Percentiles rank a stretch among this genome's conserved stretches.
phyloP scores from a whole-genome alignment of 768 basidiomycete species.

The Phlebiopsis gigantea region DNA sequence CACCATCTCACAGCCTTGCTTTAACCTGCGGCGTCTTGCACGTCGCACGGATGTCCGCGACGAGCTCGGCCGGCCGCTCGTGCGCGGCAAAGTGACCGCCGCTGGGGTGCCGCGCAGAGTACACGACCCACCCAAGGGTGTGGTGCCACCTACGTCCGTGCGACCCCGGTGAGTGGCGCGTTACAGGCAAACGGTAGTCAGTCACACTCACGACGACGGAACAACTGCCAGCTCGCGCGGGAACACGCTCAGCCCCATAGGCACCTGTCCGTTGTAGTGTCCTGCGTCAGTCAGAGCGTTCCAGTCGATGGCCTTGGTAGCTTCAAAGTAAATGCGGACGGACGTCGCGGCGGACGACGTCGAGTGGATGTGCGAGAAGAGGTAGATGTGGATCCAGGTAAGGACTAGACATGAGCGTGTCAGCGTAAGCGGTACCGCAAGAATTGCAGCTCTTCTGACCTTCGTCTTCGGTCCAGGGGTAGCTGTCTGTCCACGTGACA shows the following conservation, averaged over 20 bases:
- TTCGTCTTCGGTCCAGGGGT: constrained; percentile 56
- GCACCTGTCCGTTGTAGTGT: constrained; percentile 16
- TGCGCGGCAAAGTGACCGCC: constrained; percentile 28
- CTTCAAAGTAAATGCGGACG: constrained; percentile 54
- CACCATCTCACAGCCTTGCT: constrained; percentile 22
- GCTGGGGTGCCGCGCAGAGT: constrained; percentile 17
- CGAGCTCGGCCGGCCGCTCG: constrained; percentile 24
- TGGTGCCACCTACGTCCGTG: constrained; percentile 4
- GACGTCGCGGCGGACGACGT: constrained; percentile 39
- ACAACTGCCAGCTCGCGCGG: constrained; percentile 20
- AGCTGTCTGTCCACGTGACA: constrained; percentile 34
- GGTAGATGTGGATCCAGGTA: constrained; percentile 56
- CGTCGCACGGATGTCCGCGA: constrained; percentile 23
- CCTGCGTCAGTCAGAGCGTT: background rate
- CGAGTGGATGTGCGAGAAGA: constrained; percentile 51
- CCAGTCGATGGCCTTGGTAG: background rate
- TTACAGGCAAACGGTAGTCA: too few relatives aligned
- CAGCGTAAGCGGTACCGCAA: background rate
- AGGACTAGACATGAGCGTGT: constrained; percentile 34
- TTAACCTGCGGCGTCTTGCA: constrained; percentile 12
- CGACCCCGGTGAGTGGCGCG: too few relatives aligned
- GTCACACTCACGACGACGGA: constrained; percentile 25
- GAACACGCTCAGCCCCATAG: constrained; percentile 27
- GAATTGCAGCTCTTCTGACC: constrained; percentile 22
- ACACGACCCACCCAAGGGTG: constrained; percentile 22